These are phyloP conservation scores for Penicillium argentinense DNA, from an alignment of 495 filamentous ascomycete species.

Conservation along the genomic window DNA sequence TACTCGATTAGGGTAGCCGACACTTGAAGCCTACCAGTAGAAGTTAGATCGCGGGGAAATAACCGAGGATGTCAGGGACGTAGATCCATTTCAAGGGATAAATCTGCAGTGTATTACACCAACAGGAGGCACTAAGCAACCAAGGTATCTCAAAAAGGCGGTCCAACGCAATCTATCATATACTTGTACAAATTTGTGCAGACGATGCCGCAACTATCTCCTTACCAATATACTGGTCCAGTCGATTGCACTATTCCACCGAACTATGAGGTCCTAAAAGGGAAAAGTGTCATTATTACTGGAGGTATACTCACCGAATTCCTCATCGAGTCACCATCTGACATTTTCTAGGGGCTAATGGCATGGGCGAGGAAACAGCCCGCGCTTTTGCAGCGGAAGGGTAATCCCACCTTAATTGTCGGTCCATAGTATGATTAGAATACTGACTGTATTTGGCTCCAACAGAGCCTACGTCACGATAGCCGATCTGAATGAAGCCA, in stretches of 20 bases:
- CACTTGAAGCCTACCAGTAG: too few species aligned
- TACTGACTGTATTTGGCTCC: not conserved
- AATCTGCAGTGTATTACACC: too few species aligned
- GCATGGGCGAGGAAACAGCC: conserved; percentile 41
- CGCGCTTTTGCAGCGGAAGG: conserved; percentile 31
- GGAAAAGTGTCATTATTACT: conserved; percentile 31
- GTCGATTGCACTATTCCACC: conserved; percentile 24
- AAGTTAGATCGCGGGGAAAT: too few species aligned
- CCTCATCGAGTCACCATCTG: not conserved
- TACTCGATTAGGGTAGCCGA: conserved; percentile 8
- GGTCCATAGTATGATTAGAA: too few species aligned
- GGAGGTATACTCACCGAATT: conserved; percentile 4
- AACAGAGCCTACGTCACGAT: conserved; percentile 34
- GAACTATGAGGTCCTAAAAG: conserved; percentile 14
- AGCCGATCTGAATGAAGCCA: conserved; percentile 35
- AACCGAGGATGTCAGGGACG: not conserved
- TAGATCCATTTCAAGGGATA: too few species aligned
- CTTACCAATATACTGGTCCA: conserved; percentile 22
- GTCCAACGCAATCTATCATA: too few species aligned
- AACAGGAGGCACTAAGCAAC: too few species aligned
- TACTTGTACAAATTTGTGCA: not conserved
- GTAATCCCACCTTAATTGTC: not conserved
- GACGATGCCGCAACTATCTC: conserved; percentile 21
- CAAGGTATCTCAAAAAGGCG: too few species aligned
- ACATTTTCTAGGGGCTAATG: conserved; percentile 34